Conservation (phyloP, 2,329 filamentous ascomycete species). For the Bertia moriformis region DNA sequence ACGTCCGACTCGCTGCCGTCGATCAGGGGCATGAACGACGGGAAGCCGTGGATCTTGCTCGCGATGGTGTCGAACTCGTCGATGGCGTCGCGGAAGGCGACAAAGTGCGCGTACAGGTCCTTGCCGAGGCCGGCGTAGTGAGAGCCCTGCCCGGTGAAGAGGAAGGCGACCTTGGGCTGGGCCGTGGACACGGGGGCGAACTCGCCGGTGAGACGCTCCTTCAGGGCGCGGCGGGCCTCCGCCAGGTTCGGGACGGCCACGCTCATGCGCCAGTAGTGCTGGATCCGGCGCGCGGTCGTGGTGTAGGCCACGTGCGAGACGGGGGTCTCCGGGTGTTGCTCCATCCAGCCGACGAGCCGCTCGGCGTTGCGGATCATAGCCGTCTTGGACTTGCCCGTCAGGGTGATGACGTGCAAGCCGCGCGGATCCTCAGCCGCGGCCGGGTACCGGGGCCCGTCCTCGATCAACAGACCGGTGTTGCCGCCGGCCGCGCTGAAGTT, state of each 20-base stretch:
- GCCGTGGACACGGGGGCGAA: slow-evolving; percentile 25
- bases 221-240: slow-evolving; percentile 27
- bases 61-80: slow-evolving; percentile 40
- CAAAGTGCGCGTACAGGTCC: slow-evolving; percentile 29
- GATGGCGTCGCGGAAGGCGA: slow-evolving; percentile 33
- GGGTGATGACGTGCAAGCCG: slow-evolving; percentile 21
- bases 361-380: slow-evolving; percentile 45
- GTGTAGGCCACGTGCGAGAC: slow-evolving; percentile 49
- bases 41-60: slow-evolving; percentile 30
- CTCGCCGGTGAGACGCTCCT: slow-evolving; percentile 23
- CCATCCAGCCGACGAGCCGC: slow-evolving; percentile 36
- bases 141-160: slow-evolving; percentile 42
- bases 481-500: slow-evolving; percentile 33
- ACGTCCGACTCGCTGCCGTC: slow-evolving; percentile 27
- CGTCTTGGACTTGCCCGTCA: slow-evolving; percentile 35
- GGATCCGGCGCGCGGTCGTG: slow-evolving; percentile 49
- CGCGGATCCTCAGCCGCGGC: slow-evolving; percentile 19
- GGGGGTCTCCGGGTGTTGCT: slow-evolving; percentile 31
- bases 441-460: slow-evolving; percentile 20
- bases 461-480: slow-evolving; percentile 34
- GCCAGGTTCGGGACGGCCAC: slow-evolving; percentile 23
- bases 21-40: slow-evolving; percentile 37
- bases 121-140: slow-evolving; percentile 34
- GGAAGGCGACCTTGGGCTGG: slow-evolving; percentile 32
- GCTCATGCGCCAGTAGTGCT: slow-evolving; percentile 40